Evolutionary conservation across 495 filamentous ascomycete genomes (phyloP).

Genomic region (Trichoderma gamsii): DNA sequence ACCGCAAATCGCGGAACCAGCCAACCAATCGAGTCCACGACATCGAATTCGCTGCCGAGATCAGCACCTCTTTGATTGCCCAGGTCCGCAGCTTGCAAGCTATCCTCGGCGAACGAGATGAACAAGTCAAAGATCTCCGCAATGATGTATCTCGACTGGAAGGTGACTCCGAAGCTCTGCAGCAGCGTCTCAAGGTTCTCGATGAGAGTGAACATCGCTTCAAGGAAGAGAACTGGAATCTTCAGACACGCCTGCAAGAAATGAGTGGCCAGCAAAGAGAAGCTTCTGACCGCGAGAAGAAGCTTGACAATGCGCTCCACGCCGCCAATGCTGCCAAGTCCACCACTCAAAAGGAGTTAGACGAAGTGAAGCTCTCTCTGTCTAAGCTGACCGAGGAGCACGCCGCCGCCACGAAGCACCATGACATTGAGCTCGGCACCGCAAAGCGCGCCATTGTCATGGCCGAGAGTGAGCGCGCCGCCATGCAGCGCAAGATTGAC

Average conservation of each 20-base stretch:
- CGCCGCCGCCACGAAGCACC: slow-evolving; percentile 63
- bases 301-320: slow-evolving; percentile 65
- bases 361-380: slow-evolving; percentile 75
- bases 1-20: slow-evolving; percentile 83
- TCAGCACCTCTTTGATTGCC: slow-evolving; percentile 80
- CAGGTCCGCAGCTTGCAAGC: slow-evolving; percentile 86
- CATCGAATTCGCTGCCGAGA: slow-evolving; percentile 93
- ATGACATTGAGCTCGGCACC: slow-evolving; percentile 78
- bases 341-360: slow-evolving; percentile 69
- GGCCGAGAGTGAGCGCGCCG: slow-evolving; percentile 65
- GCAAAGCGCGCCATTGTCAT: slow-evolving; percentile 68
- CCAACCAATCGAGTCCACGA: slow-evolving; percentile 79
- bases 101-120: slow-evolving; percentile 78
- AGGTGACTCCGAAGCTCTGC: slow-evolving; percentile 69
- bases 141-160: slow-evolving; percentile 72
- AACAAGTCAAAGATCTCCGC: slow-evolving; percentile 66
- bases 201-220: slow-evolving; percentile 92
- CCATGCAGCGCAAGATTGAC: slow-evolving; percentile 73
- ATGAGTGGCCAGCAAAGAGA: slow-evolving; percentile 63
- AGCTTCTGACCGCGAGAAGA: slow-evolving; percentile 69
- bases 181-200: slow-evolving; percentile 68
- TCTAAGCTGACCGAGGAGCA: slow-evolving; percentile 78
- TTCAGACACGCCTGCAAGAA: slow-evolving; percentile 86
- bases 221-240: slow-evolving; percentile 96
- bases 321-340: slow-evolving; percentile 68